phyloP scores from a whole-genome alignment of 2,329 filamentous ascomycete species.

The Stenocarpella maydis region DNA sequence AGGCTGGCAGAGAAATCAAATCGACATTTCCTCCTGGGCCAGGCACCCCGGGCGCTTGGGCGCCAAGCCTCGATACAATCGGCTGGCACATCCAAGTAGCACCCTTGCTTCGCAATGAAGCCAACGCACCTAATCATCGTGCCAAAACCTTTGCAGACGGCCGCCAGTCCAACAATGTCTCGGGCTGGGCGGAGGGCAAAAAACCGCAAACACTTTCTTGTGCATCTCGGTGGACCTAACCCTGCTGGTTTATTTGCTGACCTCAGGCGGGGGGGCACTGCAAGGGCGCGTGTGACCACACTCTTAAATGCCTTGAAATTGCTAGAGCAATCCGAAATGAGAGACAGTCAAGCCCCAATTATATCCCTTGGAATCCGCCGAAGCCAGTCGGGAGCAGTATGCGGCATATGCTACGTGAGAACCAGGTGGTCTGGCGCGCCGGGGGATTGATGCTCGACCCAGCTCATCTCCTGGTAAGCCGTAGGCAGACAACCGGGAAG shows the following conservation, averaged over 20 bases:
- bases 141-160: not conserved
- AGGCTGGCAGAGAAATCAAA: conserved; percentile 5
- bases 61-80: conserved; percentile 18
- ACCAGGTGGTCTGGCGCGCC: not conserved
- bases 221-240: not conserved
- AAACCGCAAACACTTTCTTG: not conserved
- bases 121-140: no score
- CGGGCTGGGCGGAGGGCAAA: conserved; percentile 7
- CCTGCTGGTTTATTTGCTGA: not conserved
- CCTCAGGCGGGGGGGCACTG: not conserved
- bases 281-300: conserved; percentile 15
- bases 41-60: not conserved
- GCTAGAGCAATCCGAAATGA: conserved; percentile 13
- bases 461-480: not conserved
- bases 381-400: not conserved
- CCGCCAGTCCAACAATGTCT: conserved; percentile 13
- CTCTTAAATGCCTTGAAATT: not conserved
- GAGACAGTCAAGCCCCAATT: conserved; percentile 7
- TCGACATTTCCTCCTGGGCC: conserved; percentile 13
- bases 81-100: not conserved
- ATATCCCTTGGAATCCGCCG: not conserved
- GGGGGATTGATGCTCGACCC: not conserved
- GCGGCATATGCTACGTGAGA: no score
- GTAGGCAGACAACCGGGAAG: no score
- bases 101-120: conserved; percentile 3